Conservation (phyloP, 352 stramenopile genomes). For the Globisporangium nunn region DNA sequence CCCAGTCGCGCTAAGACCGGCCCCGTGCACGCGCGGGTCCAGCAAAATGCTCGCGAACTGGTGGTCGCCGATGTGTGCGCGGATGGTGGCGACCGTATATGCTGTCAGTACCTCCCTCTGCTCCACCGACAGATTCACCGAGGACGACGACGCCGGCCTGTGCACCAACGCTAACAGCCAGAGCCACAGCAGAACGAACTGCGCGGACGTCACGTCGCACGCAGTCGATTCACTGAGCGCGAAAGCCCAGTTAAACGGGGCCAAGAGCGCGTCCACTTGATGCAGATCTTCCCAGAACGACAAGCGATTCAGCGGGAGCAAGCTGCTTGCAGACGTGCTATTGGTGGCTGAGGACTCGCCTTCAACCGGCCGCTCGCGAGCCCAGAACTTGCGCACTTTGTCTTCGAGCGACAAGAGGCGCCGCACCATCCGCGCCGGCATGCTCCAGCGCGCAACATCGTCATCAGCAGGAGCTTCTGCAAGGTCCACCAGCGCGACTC, state of each 20-base stretch:
- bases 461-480: not conserved
- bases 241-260: slow-evolving; percentile 39
- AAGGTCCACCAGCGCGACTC: not conserved
- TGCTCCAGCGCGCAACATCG: slow-evolving; percentile 10
- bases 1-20: slow-evolving; percentile 28
- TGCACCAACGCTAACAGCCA: slow-evolving; percentile 27
- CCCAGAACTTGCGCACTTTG: slow-evolving; percentile 18
- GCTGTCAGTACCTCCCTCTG: slow-evolving; percentile 9
- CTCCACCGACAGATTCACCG: slow-evolving; percentile 9
- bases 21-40: slow-evolving; percentile 35
- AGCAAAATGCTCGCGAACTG: slow-evolving; percentile 40
- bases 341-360: not conserved
- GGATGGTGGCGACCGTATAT: slow-evolving; percentile 10
- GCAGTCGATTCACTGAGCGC: slow-evolving; percentile 25
- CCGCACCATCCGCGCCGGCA: slow-evolving; percentile 17
- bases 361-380: slow-evolving; percentile 1
- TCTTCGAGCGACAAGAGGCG: slow-evolving; percentile 19
- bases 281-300: slow-evolving; percentile 30
- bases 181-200: slow-evolving; percentile 41
- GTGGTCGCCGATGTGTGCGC: slow-evolving; percentile 17
- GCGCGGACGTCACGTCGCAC: slow-evolving; percentile 20
- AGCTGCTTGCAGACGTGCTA: not conserved
- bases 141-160: not conserved
- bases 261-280: slow-evolving; percentile 25
- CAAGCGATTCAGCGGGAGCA: slow-evolving; percentile 5